Percentiles rank a stretch among this genome's conserved stretches.
These are phyloP conservation scores for Neurospora africana DNA, from an alignment of 495 filamentous ascomycete genomes.

Conservation along the genomic window DNA sequence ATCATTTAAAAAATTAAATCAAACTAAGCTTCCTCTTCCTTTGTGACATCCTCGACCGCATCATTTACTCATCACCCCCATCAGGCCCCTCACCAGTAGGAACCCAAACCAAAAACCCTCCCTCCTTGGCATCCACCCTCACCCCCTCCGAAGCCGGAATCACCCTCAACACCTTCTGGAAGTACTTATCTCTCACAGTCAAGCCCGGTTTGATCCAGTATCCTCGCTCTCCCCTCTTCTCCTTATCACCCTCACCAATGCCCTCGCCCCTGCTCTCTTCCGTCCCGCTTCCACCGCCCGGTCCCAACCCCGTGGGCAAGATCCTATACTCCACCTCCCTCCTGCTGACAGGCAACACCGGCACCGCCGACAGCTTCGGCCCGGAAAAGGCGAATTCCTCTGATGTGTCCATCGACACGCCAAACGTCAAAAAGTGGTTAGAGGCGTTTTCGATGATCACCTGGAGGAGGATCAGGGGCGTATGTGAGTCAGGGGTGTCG, in stretches of 20 bases:
- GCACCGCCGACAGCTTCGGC: constrained; percentile 63
- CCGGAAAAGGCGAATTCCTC: constrained; percentile 92
- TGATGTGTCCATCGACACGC: constrained; percentile 78
- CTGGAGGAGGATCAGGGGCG: constrained; percentile 25
- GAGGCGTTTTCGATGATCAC: constrained; percentile 92
- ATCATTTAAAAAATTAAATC: no score
- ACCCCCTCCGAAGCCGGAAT: constrained; percentile 57
- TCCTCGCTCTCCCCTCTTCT: constrained; percentile 27
- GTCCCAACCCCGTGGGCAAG: constrained; percentile 32
- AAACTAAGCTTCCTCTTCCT: no score
- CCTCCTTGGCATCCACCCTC: constrained; percentile 56
- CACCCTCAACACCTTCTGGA: constrained; percentile 73
- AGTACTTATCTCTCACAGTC: constrained; percentile 75
- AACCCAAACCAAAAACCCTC: constrained; percentile 60
- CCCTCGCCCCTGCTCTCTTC: neutral
- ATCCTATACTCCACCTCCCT: constrained; percentile 60
- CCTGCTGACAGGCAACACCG: constrained; percentile 69
- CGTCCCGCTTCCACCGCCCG: no score
- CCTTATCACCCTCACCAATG: neutral
- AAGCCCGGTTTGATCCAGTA: constrained; percentile 63
- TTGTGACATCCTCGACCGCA: no score
- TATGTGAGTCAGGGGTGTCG: constrained; percentile 1
- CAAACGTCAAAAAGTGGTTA: constrained; percentile 86
- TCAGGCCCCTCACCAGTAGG: constrained; percentile 25
- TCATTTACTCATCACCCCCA: no score